Evolutionary conservation across 345 rosid species (phyloP), one percentile per base, ranked within the genome.

Genomic region (Orychophragmus violaceus): DNA sequence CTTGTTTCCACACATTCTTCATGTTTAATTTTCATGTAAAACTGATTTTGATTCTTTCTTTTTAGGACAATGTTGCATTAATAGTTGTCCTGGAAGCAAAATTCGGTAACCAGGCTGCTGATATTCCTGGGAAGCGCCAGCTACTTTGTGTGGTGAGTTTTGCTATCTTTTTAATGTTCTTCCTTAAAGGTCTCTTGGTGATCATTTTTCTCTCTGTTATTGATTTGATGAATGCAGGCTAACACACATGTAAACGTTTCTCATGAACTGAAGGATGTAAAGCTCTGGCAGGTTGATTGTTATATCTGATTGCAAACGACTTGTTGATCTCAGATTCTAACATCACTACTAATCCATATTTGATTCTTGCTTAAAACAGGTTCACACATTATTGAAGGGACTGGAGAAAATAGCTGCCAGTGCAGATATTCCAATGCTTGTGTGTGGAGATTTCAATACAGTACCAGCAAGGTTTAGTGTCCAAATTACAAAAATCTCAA

Each of bases 361-460:
- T 71, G 73, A 45, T 46, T 54, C 9, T 52, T 61, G 73, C 30
- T 57, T 50, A 62, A 68, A 29, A 61, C 76, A 94, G 99, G 97
- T 94, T 52, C 99, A 88, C 62, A 90, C 99, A 6, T 93, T 94
- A 29, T 75, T 94, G 75, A 94, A 94, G 76, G 99, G 99, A 52
- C 78, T 94, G 79, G 99, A 94, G 74, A 94, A 94, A 77, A 90
- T 91, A 50, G 99, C 97, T 62, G 96, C 89, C 24, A 88, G 97
- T 63, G 95, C 96, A 19, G 95, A 94, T 78, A 94, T 94, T 78
- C 99, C 99, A 23, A 94, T 94, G 97, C 71, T 94, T 81, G 96
- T 94, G 12, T 94, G 99, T 82, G 99, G 99, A 25, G 99, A 94
- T 80, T 94, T 94, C 77, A 84, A 85, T 79, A 83, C 99, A 3